phyloP scores from a whole-genome alignment of 768 basidiomycete genomes.

The Lactifluus piperatus region DNA sequence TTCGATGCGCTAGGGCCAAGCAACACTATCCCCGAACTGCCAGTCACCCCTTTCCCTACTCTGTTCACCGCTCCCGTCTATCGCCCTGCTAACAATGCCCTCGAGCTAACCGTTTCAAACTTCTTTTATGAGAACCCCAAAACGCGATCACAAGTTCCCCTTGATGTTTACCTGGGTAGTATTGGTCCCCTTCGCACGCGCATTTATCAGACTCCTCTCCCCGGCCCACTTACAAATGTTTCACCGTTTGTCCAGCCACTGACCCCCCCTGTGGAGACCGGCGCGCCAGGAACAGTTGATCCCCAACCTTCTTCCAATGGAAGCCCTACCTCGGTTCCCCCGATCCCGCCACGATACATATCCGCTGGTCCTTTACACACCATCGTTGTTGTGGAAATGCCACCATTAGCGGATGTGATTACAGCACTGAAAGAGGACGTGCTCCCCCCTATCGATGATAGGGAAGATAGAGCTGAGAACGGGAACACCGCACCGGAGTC shows the following conservation, averaged over 20 bases:
- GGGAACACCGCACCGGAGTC: slow-evolving; percentile 4
- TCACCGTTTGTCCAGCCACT: slow-evolving; percentile 49
- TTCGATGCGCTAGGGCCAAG: slow-evolving; percentile 84
- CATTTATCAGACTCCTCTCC: slow-evolving; percentile 63
- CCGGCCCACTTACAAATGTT: slow-evolving; percentile 57
- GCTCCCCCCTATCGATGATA: slow-evolving; percentile 32
- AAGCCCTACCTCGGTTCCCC: slow-evolving; percentile 1
- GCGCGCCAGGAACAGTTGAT: slow-evolving; percentile 7
- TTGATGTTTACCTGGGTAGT: slow-evolving; percentile 85
- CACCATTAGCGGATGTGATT: slow-evolving; percentile 63
- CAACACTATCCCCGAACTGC: slow-evolving; percentile 62
- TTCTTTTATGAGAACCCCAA: slow-evolving; percentile 77
- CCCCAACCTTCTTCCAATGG: slow-evolving; percentile 9
- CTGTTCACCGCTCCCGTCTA: slow-evolving; percentile 74
- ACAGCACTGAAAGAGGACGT: slow-evolving; percentile 71
- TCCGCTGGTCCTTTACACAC: slow-evolving; percentile 55
- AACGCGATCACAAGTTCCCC: slow-evolving; percentile 52
- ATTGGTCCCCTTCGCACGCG: slow-evolving; percentile 78
- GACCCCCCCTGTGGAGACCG: slow-evolving; percentile 26
- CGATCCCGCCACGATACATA: slow-evolving; percentile 42
- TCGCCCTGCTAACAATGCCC: slow-evolving; percentile 57
- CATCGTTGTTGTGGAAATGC: slow-evolving; percentile 81
- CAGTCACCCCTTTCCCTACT: slow-evolving; percentile 87
- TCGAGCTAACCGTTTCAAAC: slow-evolving; percentile 81
- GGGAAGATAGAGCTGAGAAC: slow-evolving; percentile 29